phyloP scores from a whole-genome alignment of 78 protist genomes.

The Ministeria vibrans region DNA sequence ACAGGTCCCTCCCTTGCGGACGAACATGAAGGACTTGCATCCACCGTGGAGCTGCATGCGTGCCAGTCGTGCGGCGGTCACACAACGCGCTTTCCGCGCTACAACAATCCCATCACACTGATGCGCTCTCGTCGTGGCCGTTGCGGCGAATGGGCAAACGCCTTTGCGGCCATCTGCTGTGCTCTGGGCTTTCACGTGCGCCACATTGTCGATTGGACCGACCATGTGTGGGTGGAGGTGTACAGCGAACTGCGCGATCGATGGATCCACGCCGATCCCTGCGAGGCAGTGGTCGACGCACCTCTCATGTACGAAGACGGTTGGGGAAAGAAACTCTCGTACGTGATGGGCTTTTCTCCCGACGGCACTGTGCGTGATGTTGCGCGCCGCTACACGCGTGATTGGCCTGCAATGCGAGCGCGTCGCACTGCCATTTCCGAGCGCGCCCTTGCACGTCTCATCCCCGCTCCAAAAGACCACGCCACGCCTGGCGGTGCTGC shows the following conservation, averaged over 20 bases:
- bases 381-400: slow-evolving; percentile 28
- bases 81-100: slow-evolving; percentile 46
- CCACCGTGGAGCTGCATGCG: slow-evolving; percentile 28
- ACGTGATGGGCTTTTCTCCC: slow-evolving; percentile 24
- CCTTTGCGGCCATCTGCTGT: slow-evolving; percentile 21
- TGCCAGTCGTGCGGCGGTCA: slow-evolving; percentile 12
- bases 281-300: slow-evolving; percentile 50
- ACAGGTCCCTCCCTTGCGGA: no score
- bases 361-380: slow-evolving; percentile 32
- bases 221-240: slow-evolving; percentile 71
- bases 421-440: no score
- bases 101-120: slow-evolving; percentile 40
- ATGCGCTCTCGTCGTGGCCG: slow-evolving; percentile 46
- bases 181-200: slow-evolving; percentile 34
- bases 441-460: no score
- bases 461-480: no score
- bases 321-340: slow-evolving; percentile 62
- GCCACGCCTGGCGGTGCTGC: no score
- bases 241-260: not conserved
- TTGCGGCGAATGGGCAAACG: slow-evolving; percentile 60
- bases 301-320: slow-evolving; percentile 57
- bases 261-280: slow-evolving; percentile 54
- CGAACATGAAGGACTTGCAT: slow-evolving; percentile 6
- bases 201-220: slow-evolving; percentile 45
- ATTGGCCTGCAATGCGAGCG: no score